phyloP scores from a whole-genome alignment of 768 basidiomycete genomes.

The Collybia mongolica region DNA sequence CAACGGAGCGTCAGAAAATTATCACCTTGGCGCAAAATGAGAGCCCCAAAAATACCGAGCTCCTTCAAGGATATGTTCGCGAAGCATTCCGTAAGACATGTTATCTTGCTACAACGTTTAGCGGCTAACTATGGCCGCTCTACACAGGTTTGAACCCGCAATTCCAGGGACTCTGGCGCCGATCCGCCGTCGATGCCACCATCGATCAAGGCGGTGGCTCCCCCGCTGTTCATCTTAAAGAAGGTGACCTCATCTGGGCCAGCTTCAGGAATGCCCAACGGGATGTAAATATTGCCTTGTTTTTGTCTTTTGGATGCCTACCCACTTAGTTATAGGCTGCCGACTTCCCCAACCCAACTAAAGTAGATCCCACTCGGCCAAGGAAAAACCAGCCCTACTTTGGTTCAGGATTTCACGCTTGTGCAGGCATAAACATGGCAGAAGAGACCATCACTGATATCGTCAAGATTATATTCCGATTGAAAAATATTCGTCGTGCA shows the following conservation, averaged over 20 bases:
- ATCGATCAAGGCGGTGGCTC: constrained; percentile 18
- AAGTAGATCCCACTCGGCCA: constrained; percentile 34
- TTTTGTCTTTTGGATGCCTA: background rate
- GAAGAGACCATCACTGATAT: constrained; percentile 38
- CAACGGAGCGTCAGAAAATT: constrained; percentile 37
- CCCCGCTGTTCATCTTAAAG: constrained; percentile 23
- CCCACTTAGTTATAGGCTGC: constrained; percentile 20
- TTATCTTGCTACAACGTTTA: background rate
- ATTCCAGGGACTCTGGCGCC: constrained; percentile 39
- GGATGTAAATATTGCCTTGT: constrained; percentile 17
- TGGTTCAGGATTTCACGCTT: constrained; percentile 34
- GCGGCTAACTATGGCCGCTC: background rate
- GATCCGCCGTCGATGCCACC: constrained; percentile 24
- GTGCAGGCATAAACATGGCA: constrained; percentile 29
- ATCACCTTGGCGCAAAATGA: constrained; percentile 29
- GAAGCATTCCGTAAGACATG: constrained; percentile 45
- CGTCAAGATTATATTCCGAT: constrained; percentile 38
- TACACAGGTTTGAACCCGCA: constrained; percentile 34
- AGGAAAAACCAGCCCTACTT: constrained; percentile 17
- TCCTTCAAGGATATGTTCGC: constrained; percentile 45
- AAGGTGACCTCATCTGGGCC: constrained; percentile 29
- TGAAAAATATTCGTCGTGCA: constrained; percentile 43
- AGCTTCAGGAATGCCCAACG: constrained; percentile 34
- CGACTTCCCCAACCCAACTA: constrained; percentile 37
- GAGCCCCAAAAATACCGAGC: constrained; percentile 28